Conservation (phyloP, 139 green algal genomes). For the Spirogloea muscicola region DNA sequence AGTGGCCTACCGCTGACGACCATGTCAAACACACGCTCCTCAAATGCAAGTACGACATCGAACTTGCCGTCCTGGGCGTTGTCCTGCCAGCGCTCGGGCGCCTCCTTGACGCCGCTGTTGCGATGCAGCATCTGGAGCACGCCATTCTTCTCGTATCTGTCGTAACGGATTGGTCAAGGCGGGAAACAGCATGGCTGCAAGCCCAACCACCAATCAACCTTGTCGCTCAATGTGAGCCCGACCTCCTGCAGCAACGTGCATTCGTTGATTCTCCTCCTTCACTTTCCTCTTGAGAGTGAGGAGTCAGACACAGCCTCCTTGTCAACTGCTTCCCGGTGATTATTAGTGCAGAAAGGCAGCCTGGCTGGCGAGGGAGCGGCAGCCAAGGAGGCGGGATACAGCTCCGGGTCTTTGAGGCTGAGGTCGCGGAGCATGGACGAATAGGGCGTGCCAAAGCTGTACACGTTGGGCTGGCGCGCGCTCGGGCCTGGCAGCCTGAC, state of each 20-base stretch:
- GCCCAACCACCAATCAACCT: too few species aligned
- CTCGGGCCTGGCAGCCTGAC: slow-evolving; percentile 77
- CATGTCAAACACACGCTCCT: slow-evolving; percentile 59
- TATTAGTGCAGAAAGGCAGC: too few species aligned
- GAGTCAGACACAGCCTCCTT: too few species aligned
- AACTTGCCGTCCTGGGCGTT: slow-evolving; percentile 36
- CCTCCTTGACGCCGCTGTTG: slow-evolving; percentile 77
- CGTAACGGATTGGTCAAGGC: slow-evolving; percentile 24
- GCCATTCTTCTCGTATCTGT: slow-evolving; percentile 73
- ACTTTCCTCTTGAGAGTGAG: too few species aligned
- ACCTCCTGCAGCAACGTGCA: too few species aligned
- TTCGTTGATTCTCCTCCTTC: too few species aligned
- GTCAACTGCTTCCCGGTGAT: too few species aligned
- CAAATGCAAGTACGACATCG: slow-evolving; percentile 54
- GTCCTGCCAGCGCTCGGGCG: slow-evolving; percentile 78
- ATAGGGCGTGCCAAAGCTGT: slow-evolving; percentile 84
- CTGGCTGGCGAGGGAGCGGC: too few species aligned
- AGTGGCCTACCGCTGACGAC: too few species aligned
- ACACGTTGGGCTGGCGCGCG: slow-evolving; percentile 74
- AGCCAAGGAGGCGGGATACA: too few species aligned
- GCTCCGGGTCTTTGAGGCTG: slow-evolving; percentile 51
- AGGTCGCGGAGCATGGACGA: slow-evolving; percentile 67
- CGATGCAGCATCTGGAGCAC: slow-evolving; percentile 77
- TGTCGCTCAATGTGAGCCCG: too few species aligned
- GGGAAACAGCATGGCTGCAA: too few species aligned